Base-by-base conservation (phyloP, 2,329 filamentous ascomycete genomes). In the Alternaria gansuensis region DNA sequence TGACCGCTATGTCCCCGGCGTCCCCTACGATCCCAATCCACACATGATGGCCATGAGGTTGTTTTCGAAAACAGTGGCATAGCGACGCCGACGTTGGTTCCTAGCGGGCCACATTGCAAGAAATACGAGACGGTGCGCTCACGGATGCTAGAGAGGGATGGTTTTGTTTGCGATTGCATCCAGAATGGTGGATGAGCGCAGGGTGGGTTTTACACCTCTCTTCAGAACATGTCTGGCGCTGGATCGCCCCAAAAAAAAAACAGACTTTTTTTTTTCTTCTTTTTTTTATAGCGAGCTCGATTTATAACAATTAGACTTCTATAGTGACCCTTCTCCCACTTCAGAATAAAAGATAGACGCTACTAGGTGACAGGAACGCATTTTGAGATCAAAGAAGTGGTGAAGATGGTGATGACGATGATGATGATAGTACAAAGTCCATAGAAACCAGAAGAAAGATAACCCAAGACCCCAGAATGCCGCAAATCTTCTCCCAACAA, bases 1-100 rank as follows among this genome's bases (percentile, higher is more conserved):
- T 21, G 44, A 46, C 14, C 44, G 44, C 29, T 46, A 46, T 13
- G 10, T 46, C 8, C 44, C 44, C 10, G 44, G 44, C 29, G 31
- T 46, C 29, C 29, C 44, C 17, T 46, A 46, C 29, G 11, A 31
- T 24, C 44, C 31, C 13, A 21, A 21, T 11, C 44, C 31, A 29
- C 29, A 23, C 17, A 46, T 34, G 29, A 29, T 33, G 29, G 17
- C 17, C 13, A 46, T 24, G 29, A 46, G 17, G 29, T 17, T 46
- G 13, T 34, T 34, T 10, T 46, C 44, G 28, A 33, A 11, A 3
- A 8, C 11, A 33, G 13, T 33, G 13, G 17, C 44, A 33, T 46
- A 46, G 29, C 11, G 4, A 5, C 1, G 2, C 4, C 3, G 17
- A 33, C 29, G 4, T 34, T 2, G n/a, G 2, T 14, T 31, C 13